Percentiles rank a stretch among this genome's conserved stretches.
phyloP scores from a whole-genome alignment of 768 basidiomycete genomes.

The Glaciozyma antarctica region DNA sequence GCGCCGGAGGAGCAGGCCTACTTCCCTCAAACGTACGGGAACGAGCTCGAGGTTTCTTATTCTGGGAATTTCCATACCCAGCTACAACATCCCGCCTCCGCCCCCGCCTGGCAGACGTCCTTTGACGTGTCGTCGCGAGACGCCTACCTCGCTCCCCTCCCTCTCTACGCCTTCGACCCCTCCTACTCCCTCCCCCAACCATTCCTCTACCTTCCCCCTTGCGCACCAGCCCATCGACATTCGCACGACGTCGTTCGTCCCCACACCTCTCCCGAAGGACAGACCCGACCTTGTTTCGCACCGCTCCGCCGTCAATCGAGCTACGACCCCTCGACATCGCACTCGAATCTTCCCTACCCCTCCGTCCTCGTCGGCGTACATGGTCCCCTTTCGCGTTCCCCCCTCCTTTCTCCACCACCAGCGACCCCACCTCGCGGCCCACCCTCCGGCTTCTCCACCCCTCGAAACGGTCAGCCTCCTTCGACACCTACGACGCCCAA shows the following conservation, averaged over 20 bases:
- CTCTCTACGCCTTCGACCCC: not conserved
- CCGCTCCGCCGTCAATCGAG: too few relatives aligned
- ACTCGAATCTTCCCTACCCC: too few relatives aligned
- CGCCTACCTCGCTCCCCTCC: not conserved
- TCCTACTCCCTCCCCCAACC: not conserved
- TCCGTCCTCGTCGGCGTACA: not conserved
- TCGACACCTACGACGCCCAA: not conserved
- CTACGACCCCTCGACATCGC: too few relatives aligned
- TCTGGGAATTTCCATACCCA: not conserved
- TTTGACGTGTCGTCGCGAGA: slow-evolving; percentile 9
- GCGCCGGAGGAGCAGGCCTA: too few relatives aligned
- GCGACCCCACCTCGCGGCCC: not conserved
- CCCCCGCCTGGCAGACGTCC: slow-evolving; percentile 16
- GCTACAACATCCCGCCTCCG: slow-evolving; percentile 10
- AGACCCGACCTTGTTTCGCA: too few relatives aligned
- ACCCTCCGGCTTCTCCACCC: too few relatives aligned
- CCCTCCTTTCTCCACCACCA: not conserved
- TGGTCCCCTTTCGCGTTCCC: not conserved
- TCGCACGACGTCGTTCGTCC: too few relatives aligned
- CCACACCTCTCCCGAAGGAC: too few relatives aligned
- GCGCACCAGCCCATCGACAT: not conserved
- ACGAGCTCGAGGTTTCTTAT: not conserved
- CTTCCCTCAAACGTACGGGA: too few relatives aligned
- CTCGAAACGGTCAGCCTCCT: too few relatives aligned
- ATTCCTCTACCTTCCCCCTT: too few relatives aligned